Base-by-base conservation (phyloP, 2,329 filamentous ascomycete genomes). In the Didymella pomorum region DNA sequence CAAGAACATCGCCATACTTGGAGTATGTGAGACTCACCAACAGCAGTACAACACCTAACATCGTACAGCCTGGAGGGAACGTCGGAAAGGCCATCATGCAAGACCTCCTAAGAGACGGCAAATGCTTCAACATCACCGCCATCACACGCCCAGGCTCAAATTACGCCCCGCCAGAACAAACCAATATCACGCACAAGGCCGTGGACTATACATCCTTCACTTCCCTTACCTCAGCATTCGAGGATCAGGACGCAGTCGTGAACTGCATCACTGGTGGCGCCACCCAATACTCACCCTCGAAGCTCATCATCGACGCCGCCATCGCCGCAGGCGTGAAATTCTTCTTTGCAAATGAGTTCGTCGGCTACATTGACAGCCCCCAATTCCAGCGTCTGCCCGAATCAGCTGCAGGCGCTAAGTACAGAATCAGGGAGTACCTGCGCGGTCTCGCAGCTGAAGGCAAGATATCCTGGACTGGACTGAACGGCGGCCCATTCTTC, bases 211-310 rank as follows among this genome's bases (percentile, higher is more conserved):
- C 51, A 1, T 75, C 73, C 14, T 37, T 68, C 0, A 29, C 56
- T 2, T 70, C 71, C 1, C 67, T 76, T 5, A 58, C 54, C 18
- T 61, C 76, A 2, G 82, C 80, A 1, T 80, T 89, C 28, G 60
- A 76, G 14, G 82, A 80, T 31, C 81, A 86, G 59, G 86, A 88
- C 56, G 86, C 83, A 0, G 74, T 88, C 28, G 73, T 88, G 21
- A 75, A 72, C 56, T 78, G 79, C 18, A 75, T 81, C 2, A 75
- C 85, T 23, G 80, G 79, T 8, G 76, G 77, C n/a, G 72, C 74
- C 2, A 76, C 78, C 18, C 76, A 80, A 23, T 73, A 71, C 58
- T 71, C 72, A 1, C 68, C 81, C 0, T 84, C 85, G 62, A 80
- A 79, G 41, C 66, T 69, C 25, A 70, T 76, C 56, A 71, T 75